Conservation (phyloP, 1,139 yeast species). For the Wickerhamomyces sp. region DNA sequence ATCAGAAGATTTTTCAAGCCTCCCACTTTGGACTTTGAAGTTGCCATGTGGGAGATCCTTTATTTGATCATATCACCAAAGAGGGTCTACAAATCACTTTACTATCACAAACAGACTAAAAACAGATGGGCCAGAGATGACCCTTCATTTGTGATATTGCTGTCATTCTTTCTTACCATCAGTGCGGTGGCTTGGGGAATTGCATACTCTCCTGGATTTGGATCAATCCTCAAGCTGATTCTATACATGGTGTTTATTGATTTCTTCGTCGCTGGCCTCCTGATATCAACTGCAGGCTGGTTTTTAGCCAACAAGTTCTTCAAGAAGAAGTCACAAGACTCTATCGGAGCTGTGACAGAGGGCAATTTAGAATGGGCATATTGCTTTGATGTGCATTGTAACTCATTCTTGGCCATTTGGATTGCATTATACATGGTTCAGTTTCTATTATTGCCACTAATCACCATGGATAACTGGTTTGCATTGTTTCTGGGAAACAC, state of each 20-base stretch:
- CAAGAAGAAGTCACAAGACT: constrained; percentile 29
- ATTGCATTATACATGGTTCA: constrained; percentile 70
- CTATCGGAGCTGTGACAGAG: constrained; percentile 38
- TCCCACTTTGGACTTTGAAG: constrained; percentile 81
- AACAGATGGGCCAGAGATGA: constrained; percentile 84
- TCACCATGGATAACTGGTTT: constrained; percentile 58
- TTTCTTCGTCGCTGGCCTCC: constrained; percentile 64
- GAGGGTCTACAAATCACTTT: constrained; percentile 75
- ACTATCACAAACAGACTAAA: constrained; percentile 69
- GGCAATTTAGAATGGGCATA: constrained; percentile 86
- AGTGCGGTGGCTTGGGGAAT: constrained; percentile 91
- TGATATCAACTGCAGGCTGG: constrained; percentile 74
- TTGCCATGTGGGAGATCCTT: constrained; percentile 88
- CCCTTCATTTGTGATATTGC: constrained; percentile 76
- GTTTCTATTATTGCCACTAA: constrained; percentile 67
- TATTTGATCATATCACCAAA: constrained; percentile 70
- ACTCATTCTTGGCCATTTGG: constrained; percentile 81
- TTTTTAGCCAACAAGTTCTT: constrained; percentile 60
- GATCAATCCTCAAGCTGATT: constrained; percentile 58
- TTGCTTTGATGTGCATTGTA: constrained; percentile 91
- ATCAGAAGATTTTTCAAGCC: constrained; percentile 59
- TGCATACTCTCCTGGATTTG: constrained; percentile 62
- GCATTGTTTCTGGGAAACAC: constrained; percentile 72
- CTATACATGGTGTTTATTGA: constrained; percentile 83
- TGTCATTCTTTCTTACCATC: constrained; percentile 57